Conservation (phyloP, 148 eudicot species). For the Oxyria digyna region DNA sequence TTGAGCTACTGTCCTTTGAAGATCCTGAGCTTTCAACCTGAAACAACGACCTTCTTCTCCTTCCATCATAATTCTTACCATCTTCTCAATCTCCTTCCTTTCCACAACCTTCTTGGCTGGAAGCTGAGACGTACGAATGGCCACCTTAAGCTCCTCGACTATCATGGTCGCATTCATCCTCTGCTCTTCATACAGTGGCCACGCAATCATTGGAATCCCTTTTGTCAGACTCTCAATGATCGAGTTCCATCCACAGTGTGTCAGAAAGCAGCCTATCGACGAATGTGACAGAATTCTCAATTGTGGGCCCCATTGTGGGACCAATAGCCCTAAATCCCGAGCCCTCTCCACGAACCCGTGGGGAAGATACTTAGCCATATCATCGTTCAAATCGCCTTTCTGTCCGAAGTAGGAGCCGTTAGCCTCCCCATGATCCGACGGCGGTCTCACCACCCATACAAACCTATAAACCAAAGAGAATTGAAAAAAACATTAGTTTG, state of each 20-base stretch:
- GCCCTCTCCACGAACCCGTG: constrained; percentile 8
- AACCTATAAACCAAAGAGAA: no score
- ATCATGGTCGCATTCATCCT: constrained; percentile 5
- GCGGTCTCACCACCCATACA: constrained; percentile 27
- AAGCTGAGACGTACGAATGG: not conserved
- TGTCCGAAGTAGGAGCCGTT: not conserved
- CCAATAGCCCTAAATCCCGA: not conserved
- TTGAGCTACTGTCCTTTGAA: not conserved
- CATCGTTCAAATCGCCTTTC: not conserved
- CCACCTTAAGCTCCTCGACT: not conserved
- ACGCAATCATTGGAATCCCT: not conserved
- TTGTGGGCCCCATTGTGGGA: constrained; percentile 12
- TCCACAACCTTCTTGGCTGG: not conserved
- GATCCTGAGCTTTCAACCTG: not conserved
- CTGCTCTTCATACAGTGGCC: not conserved
- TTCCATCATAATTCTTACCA: not conserved
- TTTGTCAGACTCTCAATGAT: constrained; percentile 2
- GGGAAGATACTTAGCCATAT: no score
- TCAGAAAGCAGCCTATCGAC: constrained; percentile 12
- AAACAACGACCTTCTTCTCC: not conserved
- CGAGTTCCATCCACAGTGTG: no score
- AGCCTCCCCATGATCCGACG: not conserved
- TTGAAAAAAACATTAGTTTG: no score
- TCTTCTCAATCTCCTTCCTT: constrained; percentile 4
- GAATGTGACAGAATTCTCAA: not conserved